Base-by-base conservation (phyloP, 1,284 basidiomycete genomes). In the Stereum hirsutum region DNA sequence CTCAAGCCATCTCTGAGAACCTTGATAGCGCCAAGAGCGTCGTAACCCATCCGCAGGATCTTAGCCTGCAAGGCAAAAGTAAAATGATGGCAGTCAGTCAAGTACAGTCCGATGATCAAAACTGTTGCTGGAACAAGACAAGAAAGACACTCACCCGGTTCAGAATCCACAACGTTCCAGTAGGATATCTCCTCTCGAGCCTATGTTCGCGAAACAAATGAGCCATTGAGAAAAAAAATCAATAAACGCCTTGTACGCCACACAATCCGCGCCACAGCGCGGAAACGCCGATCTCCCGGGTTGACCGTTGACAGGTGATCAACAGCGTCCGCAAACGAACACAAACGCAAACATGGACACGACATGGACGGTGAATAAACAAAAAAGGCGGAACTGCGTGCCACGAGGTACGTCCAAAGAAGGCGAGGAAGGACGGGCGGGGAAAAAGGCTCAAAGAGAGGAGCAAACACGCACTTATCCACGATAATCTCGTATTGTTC, bases 91-190 rank as follows among this genome's bases (percentile, higher is more conserved):
- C 15, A 17, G 26, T 32, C 21, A 36, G 15, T 15, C 25, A 17
- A 21, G 41, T 34, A 35, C 15, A 35, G 15, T 8, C 33, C 12
- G 28, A 30, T 30, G 10, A 30, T 30, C n/a, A 30, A 3, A 17
- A 34, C n/a, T 30, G n/a, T 30, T 30, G 10, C n/a, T 30, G 10
- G 28, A n/a, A 10, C 28, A 30, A 39, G 25, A 35, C 4, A 30
- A 39, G n/a, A 28, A 15, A 17, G 10, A 14, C 1, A 59, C 65
- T 21, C 50, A 81, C 83, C 43, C 77, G 68, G 52, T 87, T 87
- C 25, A 89, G 59, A 25, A 84, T 78, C 85, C 85, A 89, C 4
- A 88, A 50, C 1, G 81, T 74, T 8, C 85, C 84, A 11, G 69
- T 65, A 0, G 85, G 82, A 53, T 83, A 85, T 23, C 74, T 68